Evolutionary conservation across 2,329 filamentous ascomycete species (phyloP), one percentile per base, ranked within the genome.

Genomic region (Coniochaeta ligniaria): DNA sequence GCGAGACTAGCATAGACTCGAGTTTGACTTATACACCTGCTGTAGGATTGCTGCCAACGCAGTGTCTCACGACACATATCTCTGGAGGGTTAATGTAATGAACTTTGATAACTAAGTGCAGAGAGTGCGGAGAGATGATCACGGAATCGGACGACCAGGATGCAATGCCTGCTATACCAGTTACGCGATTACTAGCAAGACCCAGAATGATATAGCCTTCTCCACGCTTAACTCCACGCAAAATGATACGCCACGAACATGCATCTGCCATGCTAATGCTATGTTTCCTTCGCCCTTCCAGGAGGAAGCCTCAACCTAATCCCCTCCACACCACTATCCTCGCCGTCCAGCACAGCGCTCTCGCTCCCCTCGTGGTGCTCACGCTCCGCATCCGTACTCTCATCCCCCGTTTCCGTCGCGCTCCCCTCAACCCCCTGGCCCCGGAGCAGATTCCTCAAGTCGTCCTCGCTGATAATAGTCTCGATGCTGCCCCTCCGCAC

Each of bases 381-480:
- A 17, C 38, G 31, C 14, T 68, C 69, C 28, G 62, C 65, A 31
- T 67, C 68, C 5, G 69, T 70, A 54, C 68, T 69, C 22, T 67
- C 71, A 16, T 71, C 71, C 28, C 71, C 71, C 58, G 67, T 74
- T 63, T 60, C 47, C 61, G 62, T 73, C 64, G 63, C 65, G n/a
- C 63, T 64, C 3, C 60, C 45, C 47, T 52, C 47, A 6, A 58
- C 56, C 63, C 67, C 31, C 66, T 70, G 14, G 36, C 62, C 24
- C 26, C 65, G 33, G 56, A 86, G 64, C 38, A 86, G 67, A 59
- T 77, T 80, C 64, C 74, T 73, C 59, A 87, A 67, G 63, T 87
- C 83, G 59, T 87, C 84, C 64, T 86, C 83, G 63, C 83, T 85
- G 43, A 87, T 70, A 8, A 87, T 83, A 41, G 80, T 84, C 69